phyloP scores from a whole-genome alignment of 2,329 filamentous ascomycete genomes.

The Pseudocercospora pini-densiflorae region DNA sequence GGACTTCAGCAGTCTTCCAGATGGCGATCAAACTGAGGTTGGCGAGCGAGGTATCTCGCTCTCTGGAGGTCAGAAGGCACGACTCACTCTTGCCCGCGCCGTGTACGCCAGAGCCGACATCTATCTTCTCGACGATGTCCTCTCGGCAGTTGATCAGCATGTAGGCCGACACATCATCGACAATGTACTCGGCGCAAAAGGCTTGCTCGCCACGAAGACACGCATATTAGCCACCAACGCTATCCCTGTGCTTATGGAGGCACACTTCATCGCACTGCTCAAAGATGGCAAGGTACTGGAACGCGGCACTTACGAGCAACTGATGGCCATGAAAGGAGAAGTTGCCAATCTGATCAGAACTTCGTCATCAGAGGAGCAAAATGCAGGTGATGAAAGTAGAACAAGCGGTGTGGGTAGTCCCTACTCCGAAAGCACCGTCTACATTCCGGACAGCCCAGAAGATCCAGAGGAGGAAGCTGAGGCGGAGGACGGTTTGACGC shows the following conservation, averaged over 20 bases:
- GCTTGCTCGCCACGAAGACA: constrained; percentile 82
- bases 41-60: constrained; percentile 96
- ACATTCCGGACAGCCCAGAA: constrained; percentile 51
- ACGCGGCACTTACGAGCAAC: constrained; percentile 85
- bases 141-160: constrained; percentile 98
- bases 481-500: constrained; percentile 72
- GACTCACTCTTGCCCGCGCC: constrained; percentile 86
- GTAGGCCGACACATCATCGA: constrained; percentile 95
- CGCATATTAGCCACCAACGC: constrained; percentile 94
- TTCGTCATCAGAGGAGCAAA: constrained; percentile 59
- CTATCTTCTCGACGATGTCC: constrained; percentile 89
- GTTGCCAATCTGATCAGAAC: constrained; percentile 84
- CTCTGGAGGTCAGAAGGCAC: constrained; percentile 94
- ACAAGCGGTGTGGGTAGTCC: constrained; percentile 27
- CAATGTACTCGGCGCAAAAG: constrained; percentile 84
- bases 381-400: constrained; percentile 27
- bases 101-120: constrained; percentile 98
- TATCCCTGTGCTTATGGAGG: constrained; percentile 85
- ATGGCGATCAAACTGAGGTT: constrained; percentile 95
- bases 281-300: constrained; percentile 84
- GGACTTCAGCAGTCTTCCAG: constrained; percentile 89
- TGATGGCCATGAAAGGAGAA: constrained; percentile 92
- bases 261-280: constrained; percentile 85
- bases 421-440: constrained; percentile 49
- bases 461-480: constrained; percentile 59